These are phyloP conservation scores for Megacollybia marginata DNA, from an alignment of 768 basidiomycete species.

Conservation along the genomic window DNA sequence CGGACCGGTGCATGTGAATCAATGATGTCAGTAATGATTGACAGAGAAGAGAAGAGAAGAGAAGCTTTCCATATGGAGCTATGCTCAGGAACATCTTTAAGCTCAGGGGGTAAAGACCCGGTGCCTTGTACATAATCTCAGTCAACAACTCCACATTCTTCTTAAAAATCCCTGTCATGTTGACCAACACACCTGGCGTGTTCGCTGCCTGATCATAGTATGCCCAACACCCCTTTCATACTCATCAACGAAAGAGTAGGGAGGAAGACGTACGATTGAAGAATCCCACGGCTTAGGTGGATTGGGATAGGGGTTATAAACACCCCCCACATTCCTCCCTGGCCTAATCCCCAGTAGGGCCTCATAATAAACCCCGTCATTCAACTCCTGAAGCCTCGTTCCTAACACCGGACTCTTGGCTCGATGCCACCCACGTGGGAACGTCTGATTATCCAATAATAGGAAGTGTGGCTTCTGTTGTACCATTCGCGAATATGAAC, in stretches of 20 bases:
- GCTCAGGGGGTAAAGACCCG: too few relatives aligned
- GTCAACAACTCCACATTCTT: slow-evolving; percentile 6
- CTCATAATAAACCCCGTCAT: not conserved
- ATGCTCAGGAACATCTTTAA: too few relatives aligned
- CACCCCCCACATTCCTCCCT: slow-evolving; percentile 6
- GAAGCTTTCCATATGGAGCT: too few relatives aligned
- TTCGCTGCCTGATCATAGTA: slow-evolving; percentile 4
- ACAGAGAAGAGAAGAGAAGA: too few relatives aligned
- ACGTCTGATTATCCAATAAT: slow-evolving; percentile 7
- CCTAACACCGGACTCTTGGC: slow-evolving; percentile 1
- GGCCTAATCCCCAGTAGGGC: not conserved
- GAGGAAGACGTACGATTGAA: slow-evolving; percentile 1
- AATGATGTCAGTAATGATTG: too few relatives aligned
- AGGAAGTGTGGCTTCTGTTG: slow-evolving; percentile 6
- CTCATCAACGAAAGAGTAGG: not conserved
- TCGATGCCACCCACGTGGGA: slow-evolving; percentile 7
- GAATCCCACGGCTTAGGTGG: slow-evolving; percentile 5
- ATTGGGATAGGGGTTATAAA: slow-evolving; percentile 1
- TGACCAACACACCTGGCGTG: slow-evolving; percentile 2
- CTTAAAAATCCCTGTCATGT: slow-evolving; percentile 6
- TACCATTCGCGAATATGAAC: slow-evolving; percentile 9
- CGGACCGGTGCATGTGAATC: too few relatives aligned
- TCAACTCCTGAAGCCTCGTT: not conserved
- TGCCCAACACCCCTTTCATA: slow-evolving; percentile 3
- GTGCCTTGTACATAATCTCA: not conserved